Base-by-base conservation (phyloP, 2,329 filamentous ascomycete genomes). In the Penicillium sp. region DNA sequence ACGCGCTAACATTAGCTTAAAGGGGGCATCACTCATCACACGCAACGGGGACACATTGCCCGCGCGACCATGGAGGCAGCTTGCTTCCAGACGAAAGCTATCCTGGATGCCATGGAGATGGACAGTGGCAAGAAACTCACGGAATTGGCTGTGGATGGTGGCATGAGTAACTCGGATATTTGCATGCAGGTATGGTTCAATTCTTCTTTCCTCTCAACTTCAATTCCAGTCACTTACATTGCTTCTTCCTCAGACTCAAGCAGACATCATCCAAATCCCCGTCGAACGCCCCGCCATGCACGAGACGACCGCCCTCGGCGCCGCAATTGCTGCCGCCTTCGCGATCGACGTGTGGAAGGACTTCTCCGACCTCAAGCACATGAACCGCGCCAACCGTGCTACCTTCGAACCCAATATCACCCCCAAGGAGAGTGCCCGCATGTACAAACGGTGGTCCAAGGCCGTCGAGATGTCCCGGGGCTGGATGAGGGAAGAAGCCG, bases 11-110 rank as follows among this genome's bases (percentile, higher is more conserved):
- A 9, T 4, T 37, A 24, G 22, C 22, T 40, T 49, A 26, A 65
- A 87, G 88, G 94, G 71, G 92, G 92, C 42, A 89, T 96, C 65
- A 95, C 92, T 0, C 90, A 93, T 70, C 90, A 93, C 79, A 96
- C 93, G 0, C 85, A 92, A 73, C 89, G 89, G 70, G 91, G 91
- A 9, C 93, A 97, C 75, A 91, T 97, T 71, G 92, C 92, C 37
- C 88, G 93, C 62, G 93, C 93, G 38, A 96, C 93, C 0, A 85
- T 97, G 45, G 93, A 97, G 79, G 92, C 93, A 13, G 94, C 91
- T 28, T 96, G 92, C 81, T 96, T 91, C 82, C 93, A 97, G 78
- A 96, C 92, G 26, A 93, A 92, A 70, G 93, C 92, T 22, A 96
- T 97, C 70, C 85, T 96, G n/a, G 90, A 94, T 72, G 92, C 93